A percentile compares a stretch with the other conserved stretches of the same genome.
Evolutionary conservation across 441 rosid genomes (phyloP).

Genomic region (Mallotus japonicus): DNA sequence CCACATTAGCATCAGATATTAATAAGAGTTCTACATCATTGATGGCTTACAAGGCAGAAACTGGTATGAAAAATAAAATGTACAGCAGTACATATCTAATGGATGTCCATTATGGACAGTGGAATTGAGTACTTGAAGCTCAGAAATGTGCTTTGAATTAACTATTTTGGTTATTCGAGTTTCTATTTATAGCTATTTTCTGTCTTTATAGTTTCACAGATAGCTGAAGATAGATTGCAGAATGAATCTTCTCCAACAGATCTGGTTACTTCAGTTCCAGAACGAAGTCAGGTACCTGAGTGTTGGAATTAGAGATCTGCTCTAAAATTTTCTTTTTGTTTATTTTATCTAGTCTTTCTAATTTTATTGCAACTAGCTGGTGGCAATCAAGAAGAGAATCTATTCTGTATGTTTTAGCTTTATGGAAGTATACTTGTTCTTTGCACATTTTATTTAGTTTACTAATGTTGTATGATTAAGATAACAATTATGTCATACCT

Average conservation of each 20-base stretch:
- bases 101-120: constrained; percentile 34
- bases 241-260: constrained; percentile 32
- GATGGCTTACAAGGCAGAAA: constrained; percentile 29
- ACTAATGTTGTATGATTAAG: neutral
- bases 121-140: constrained; percentile 22
- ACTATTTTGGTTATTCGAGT: neutral
- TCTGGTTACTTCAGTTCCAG: constrained; percentile 36
- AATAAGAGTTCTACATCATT: constrained; percentile 32
- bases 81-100: constrained; percentile 14
- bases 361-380: neutral
- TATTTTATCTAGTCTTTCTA: neutral
- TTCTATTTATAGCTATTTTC: constrained; percentile 10
- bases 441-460: neutral
- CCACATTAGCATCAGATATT: constrained; percentile 40
- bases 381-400: neutral
- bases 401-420: too few species aligned
- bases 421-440: neutral
- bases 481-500: constrained; percentile 2
- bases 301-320: neutral
- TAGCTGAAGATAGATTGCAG: constrained; percentile 32
- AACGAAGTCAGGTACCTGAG: constrained; percentile 50
- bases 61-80: constrained; percentile 26
- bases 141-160: constrained; percentile 30
- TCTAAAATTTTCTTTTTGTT: neutral
- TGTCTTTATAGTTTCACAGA: constrained; percentile 40